Evolutionary conservation across 2,329 filamentous ascomycete species (phyloP).

Genomic region (Pseudocercospora crystallina): DNA sequence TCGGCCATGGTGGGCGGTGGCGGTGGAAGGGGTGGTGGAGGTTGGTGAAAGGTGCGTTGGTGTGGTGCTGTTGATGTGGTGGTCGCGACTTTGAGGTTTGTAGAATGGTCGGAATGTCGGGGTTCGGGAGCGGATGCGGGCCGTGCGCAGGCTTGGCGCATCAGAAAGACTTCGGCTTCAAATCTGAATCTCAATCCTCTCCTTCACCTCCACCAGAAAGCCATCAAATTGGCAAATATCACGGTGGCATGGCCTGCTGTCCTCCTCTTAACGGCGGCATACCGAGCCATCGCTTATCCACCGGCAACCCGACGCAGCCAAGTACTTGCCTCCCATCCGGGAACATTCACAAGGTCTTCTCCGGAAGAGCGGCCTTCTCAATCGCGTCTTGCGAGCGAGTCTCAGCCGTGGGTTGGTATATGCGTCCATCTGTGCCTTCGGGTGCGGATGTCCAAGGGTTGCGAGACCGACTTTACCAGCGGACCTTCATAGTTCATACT

Average conservation of each 20-base stretch:
- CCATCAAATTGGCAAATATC: too few relatives aligned
- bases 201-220: background rate
- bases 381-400: conserved; percentile 32
- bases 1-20: conserved; percentile 32
- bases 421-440: conserved; percentile 17
- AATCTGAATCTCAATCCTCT: background rate
- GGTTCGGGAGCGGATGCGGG: too few relatives aligned
- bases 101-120: too few relatives aligned
- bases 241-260: too few relatives aligned
- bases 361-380: conserved; percentile 29
- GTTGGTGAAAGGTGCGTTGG: background rate
- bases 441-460: conserved; percentile 16
- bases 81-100: background rate
- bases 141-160: too few relatives aligned
- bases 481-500: conserved; percentile 38
- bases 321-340: conserved; percentile 27
- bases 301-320: conserved; percentile 29
- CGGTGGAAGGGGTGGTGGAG: background rate
- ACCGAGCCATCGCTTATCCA: too few relatives aligned
- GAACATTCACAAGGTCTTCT: conserved; percentile 30
- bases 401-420: conserved; percentile 30
- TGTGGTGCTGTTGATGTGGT: background rate
- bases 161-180: too few relatives aligned
- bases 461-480: conserved; percentile 28
- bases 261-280: too few relatives aligned